Percentiles rank a stretch among this genome's conserved stretches.
These are phyloP conservation scores for Alternaria alternata DNA, from an alignment of 2,329 filamentous ascomycete species.

Conservation along the genomic window DNA sequence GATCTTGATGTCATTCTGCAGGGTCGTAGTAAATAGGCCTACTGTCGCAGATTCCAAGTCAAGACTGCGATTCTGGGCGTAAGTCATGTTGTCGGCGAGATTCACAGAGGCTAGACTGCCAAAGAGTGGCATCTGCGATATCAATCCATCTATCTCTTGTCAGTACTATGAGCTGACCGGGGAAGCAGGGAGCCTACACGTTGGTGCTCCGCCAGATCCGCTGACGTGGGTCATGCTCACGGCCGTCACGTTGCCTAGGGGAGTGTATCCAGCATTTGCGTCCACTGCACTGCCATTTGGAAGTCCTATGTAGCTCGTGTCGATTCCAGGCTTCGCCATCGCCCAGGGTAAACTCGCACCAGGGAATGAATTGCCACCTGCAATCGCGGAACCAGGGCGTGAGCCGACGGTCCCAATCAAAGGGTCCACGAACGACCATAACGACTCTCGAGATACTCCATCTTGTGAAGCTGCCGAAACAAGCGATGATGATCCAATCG, in stretches of 20 bases:
- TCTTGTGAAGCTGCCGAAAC: neutral
- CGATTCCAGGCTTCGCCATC: constrained; percentile 42
- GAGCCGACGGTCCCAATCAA: constrained; percentile 54
- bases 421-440: constrained; percentile 41
- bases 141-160: constrained; percentile 30
- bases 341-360: constrained; percentile 37
- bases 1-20: constrained; percentile 37
- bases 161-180: neutral
- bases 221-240: constrained; percentile 37
- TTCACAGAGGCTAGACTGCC: constrained; percentile 48
- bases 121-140: constrained; percentile 41
- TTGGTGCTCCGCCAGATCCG: constrained; percentile 29
- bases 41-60: constrained; percentile 30
- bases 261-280: constrained; percentile 43
- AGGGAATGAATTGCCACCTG: constrained; percentile 37
- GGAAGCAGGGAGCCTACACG: constrained; percentile 17
- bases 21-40: constrained; percentile 33
- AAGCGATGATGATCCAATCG: neutral
- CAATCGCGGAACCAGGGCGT: constrained; percentile 36
- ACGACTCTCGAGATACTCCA: neutral
- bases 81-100: constrained; percentile 44
- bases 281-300: constrained; percentile 18
- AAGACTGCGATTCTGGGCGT: constrained; percentile 33
- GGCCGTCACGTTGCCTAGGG: constrained; percentile 39
- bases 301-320: constrained; percentile 29